Evolutionary conservation across 495 filamentous ascomycete genomes (phyloP).

Genomic region (Trichoderma orchidacearum): DNA sequence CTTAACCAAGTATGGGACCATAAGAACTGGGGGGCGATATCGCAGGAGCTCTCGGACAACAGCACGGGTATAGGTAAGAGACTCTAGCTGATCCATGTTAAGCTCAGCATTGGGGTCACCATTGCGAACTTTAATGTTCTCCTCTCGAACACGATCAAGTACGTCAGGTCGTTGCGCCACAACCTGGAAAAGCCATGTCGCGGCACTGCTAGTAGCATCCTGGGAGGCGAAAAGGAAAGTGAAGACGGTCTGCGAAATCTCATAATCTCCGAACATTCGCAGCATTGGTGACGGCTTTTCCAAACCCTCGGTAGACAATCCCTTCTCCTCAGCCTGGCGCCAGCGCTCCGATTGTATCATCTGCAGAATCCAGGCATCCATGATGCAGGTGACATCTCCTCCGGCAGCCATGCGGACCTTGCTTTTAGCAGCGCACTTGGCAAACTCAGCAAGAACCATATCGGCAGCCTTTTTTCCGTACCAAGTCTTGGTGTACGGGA

Average conservation of each 20-base stretch:
- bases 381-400: slow-evolving; percentile 76
- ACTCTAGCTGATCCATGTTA: slow-evolving; percentile 73
- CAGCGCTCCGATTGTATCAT: slow-evolving; percentile 75
- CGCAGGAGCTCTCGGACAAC: slow-evolving; percentile 88
- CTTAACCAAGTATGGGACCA: slow-evolving; percentile 95
- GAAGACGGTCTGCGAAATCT: slow-evolving; percentile 90
- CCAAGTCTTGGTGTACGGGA: slow-evolving; percentile 93
- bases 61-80: slow-evolving; percentile 80
- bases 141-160: slow-evolving; percentile 80
- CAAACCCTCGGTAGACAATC: slow-evolving; percentile 46
- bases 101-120: slow-evolving; percentile 61
- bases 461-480: slow-evolving; percentile 93
- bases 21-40: slow-evolving; percentile 92
- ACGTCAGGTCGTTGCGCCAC: slow-evolving; percentile 89
- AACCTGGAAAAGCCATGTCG: slow-evolving; percentile 90
- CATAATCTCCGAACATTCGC: slow-evolving; percentile 77
- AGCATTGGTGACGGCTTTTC: slow-evolving; percentile 75
- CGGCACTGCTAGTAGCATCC: slow-evolving; percentile 87
- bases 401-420: slow-evolving; percentile 88
- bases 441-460: slow-evolving; percentile 81
- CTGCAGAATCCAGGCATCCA: slow-evolving; percentile 83
- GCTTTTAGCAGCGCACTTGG: slow-evolving; percentile 83
- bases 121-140: slow-evolving; percentile 67
- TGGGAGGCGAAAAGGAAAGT: slow-evolving; percentile 98
- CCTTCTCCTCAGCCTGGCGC: slow-evolving; percentile 54